These are phyloP conservation scores for Aureobasidium sp. DNA, from an alignment of 2,329 filamentous ascomycete genomes.

Conservation along the genomic window DNA sequence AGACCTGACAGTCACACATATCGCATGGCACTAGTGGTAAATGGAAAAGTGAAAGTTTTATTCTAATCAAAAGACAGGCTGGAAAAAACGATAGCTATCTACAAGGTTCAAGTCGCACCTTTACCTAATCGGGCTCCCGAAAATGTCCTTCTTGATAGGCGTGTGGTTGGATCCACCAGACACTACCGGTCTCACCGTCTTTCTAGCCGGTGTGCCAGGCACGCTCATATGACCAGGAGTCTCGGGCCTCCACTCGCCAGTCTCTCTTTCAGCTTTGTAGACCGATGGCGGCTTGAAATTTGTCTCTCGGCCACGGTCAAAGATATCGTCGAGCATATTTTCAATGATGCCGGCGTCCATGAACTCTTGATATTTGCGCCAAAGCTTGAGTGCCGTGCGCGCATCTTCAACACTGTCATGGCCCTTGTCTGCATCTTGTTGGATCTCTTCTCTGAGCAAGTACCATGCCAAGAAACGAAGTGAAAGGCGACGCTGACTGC, in stretches of 20 bases:
- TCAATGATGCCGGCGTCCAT: constrained; percentile 77
- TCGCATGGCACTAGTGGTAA: no score
- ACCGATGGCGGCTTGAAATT: constrained; percentile 33
- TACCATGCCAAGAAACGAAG: constrained; percentile 88
- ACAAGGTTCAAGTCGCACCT: not conserved
- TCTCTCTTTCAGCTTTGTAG: constrained; percentile 19
- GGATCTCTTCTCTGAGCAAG: constrained; percentile 87
- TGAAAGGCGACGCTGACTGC: constrained; percentile 72
- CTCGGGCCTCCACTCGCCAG: constrained; percentile 22
- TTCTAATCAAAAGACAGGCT: not conserved
- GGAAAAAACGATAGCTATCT: not conserved
- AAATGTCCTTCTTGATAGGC: constrained; percentile 23
- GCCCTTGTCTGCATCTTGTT: constrained; percentile 59
- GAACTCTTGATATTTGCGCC: constrained; percentile 84
- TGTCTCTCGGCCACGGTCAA: constrained; percentile 55
- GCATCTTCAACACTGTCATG: constrained; percentile 97
- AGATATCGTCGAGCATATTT: constrained; percentile 80
- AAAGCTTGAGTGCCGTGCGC: constrained; percentile 80
- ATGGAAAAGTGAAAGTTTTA: not conserved
- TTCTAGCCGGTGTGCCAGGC: constrained; percentile 29
- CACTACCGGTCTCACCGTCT: constrained; percentile 17
- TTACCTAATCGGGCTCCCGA: constrained; percentile 31
- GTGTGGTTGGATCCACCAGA: constrained; percentile 21
- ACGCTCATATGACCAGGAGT: constrained; percentile 23
- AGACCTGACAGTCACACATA: no score